phyloP scores from a whole-genome alignment of 345 rosid genomes.

The Eucalyptus leucophloia region DNA sequence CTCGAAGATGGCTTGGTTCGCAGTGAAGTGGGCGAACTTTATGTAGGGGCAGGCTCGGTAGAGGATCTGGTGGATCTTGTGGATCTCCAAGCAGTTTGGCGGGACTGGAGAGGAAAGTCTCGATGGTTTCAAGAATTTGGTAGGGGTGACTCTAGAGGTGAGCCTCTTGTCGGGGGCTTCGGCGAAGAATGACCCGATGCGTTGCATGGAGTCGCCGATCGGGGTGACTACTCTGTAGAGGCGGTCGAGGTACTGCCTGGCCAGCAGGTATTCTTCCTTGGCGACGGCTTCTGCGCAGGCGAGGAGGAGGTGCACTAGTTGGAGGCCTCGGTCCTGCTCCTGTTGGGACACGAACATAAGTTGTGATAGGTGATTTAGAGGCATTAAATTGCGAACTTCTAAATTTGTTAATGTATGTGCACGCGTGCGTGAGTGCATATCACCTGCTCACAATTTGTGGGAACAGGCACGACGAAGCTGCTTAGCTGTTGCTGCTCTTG shows the following conservation, averaged over 20 bases:
- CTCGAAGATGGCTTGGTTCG: slow-evolving; percentile 57
- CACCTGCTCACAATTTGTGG: slow-evolving; percentile 34
- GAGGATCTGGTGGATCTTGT: slow-evolving; percentile 39
- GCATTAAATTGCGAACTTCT: background rate
- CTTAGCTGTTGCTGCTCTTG: slow-evolving; percentile 2
- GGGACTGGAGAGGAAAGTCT: slow-evolving; percentile 31
- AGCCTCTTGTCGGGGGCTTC: slow-evolving; percentile 42
- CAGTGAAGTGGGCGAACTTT: slow-evolving; percentile 59
- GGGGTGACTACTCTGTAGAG: slow-evolving; percentile 43
- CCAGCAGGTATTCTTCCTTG: slow-evolving; percentile 48
- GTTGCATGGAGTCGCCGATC: slow-evolving; percentile 50
- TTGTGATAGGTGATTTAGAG: background rate
- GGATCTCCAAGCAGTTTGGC: slow-evolving; percentile 38
- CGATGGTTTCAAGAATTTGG: slow-evolving; percentile 3
- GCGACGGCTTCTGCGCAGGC: slow-evolving; percentile 55
- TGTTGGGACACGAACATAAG: background rate
- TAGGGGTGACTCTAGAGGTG: slow-evolving; percentile 18
- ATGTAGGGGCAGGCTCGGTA: slow-evolving; percentile 57
- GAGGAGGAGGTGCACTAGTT: slow-evolving; percentile 47
- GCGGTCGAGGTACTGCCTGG: slow-evolving; percentile 35
- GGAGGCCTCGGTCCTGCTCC: slow-evolving; percentile 62
- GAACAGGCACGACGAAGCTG: slow-evolving; percentile 15
- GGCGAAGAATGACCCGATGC: slow-evolving; percentile 54
- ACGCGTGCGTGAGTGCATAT: background rate
- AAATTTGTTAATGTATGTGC: background rate